These are phyloP conservation scores for Coleophoma cylindrospora DNA, from an alignment of 2,329 filamentous ascomycete genomes.

Conservation along the genomic window DNA sequence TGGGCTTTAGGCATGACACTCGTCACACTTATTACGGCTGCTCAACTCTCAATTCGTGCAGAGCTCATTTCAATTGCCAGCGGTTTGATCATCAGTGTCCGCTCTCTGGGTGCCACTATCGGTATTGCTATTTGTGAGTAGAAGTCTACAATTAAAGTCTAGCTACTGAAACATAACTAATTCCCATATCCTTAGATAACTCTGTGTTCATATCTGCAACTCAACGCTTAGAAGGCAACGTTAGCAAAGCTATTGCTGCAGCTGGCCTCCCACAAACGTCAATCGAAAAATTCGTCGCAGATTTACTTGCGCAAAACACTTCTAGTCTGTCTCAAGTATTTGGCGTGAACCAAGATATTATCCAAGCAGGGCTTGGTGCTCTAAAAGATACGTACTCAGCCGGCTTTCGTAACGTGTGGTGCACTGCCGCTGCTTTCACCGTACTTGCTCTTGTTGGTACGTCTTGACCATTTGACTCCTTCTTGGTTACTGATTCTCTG, in stretches of 20 bases:
- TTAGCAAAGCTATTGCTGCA: no score
- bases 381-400: no score
- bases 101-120: conserved; percentile 41
- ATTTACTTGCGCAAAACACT: no score
- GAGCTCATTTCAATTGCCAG: conserved; percentile 28
- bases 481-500: background rate
- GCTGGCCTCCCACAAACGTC: no score
- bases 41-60: conserved; percentile 31
- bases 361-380: no score
- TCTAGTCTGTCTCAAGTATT: no score
- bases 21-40: conserved; percentile 30
- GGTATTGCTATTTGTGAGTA: conserved; percentile 36
- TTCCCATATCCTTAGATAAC: conserved; percentile 23
- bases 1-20: conserved; percentile 29
- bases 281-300: no score
- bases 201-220: no score
- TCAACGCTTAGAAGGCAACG: no score
- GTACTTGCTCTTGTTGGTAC: conserved; percentile 18
- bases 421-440: conserved; percentile 22
- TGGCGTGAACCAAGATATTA: no score
- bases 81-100: conserved; percentile 30
- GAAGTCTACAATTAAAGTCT: conserved; percentile 5
- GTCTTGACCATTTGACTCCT: background rate
- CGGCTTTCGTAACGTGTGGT: no score
- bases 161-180: background rate